Percentiles rank a stretch among this genome's conserved stretches.
These are phyloP conservation scores for Litsea cubeba DNA, from an alignment of 164 flowering plant species.

Conservation along the genomic window DNA sequence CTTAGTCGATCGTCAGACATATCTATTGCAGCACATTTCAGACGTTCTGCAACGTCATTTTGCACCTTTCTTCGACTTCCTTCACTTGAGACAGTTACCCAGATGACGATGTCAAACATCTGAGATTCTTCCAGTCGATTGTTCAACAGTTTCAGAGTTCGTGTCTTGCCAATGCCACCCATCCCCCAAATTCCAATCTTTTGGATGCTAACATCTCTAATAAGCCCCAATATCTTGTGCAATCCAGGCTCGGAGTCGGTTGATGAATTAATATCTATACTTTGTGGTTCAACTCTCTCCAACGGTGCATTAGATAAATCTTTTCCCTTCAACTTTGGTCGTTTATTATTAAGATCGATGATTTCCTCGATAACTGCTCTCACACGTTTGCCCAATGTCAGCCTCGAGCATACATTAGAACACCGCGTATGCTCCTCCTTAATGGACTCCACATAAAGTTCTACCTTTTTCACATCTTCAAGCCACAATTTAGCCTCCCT, in stretches of 20 bases:
- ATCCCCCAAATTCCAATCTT: slow-evolving; percentile 16
- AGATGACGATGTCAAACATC: neutral
- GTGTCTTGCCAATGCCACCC: slow-evolving; percentile 19
- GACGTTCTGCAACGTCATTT: neutral
- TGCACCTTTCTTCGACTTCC: neutral
- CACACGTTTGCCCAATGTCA: slow-evolving; percentile 1
- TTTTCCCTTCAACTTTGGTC: slow-evolving; percentile 1
- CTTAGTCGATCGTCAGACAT: neutral
- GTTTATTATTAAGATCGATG: neutral
- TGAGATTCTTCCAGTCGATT: neutral
- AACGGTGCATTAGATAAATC: neutral
- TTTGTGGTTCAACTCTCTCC: neutral
- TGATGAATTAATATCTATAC: neutral
- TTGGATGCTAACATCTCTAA: neutral
- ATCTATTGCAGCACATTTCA: neutral
- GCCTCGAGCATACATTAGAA: neutral
- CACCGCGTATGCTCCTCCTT: neutral
- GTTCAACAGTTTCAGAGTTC: slow-evolving; percentile 4
- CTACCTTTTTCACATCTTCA: slow-evolving; percentile 1
- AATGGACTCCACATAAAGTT: neutral
- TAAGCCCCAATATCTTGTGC: neutral
- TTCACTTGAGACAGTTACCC: slow-evolving; percentile 5
- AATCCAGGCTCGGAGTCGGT: neutral
- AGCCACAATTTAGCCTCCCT: neutral
- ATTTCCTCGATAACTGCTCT: neutral